Conservation (phyloP, 2,329 filamentous ascomycete genomes). For the Chaetomium sp. region DNA sequence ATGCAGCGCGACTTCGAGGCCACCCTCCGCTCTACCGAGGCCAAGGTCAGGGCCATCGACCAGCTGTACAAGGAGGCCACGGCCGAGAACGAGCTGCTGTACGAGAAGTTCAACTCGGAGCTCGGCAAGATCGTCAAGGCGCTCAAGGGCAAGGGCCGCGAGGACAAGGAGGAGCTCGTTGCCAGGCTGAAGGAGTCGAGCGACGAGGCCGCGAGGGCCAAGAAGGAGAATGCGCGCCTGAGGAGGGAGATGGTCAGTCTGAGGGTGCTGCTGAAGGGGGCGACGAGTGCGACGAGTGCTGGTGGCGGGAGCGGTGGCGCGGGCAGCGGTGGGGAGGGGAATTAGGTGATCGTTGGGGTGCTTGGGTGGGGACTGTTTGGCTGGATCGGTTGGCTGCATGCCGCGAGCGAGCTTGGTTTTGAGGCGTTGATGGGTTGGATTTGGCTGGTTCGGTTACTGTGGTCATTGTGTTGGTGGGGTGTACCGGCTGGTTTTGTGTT, state of each 20-base stretch:
- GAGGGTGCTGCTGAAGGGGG: conserved; percentile 56
- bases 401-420: not conserved
- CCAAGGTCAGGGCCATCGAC: conserved; percentile 79
- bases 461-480: not conserved
- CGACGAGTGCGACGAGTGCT: conserved; percentile 25
- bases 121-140: conserved; percentile 79
- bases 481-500: conserved; percentile 17
- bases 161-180: conserved; percentile 78
- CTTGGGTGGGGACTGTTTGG: conserved; percentile 12
- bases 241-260: conserved; percentile 80
- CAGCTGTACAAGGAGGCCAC: conserved; percentile 85
- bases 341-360: conserved; percentile 16
- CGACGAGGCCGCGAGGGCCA: conserved; percentile 75
- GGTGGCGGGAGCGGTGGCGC: not conserved
- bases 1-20: conserved; percentile 72
- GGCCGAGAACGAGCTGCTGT: conserved; percentile 89
- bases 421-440: conserved; percentile 8
- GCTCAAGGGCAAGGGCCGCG: conserved; percentile 69
- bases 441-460: conserved; percentile 10
- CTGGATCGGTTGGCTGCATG: not conserved
- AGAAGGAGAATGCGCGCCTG: conserved; percentile 82
- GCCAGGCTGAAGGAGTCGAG: conserved; percentile 69
- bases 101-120: conserved; percentile 91
- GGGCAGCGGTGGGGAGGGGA: conserved; percentile 16
- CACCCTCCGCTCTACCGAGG: conserved; percentile 72